Percentiles rank a stretch among this genome's conserved stretches.
Evolutionary conservation across 805 yeast species (phyloP).

Genomic region (Lipomyces kockii): DNA sequence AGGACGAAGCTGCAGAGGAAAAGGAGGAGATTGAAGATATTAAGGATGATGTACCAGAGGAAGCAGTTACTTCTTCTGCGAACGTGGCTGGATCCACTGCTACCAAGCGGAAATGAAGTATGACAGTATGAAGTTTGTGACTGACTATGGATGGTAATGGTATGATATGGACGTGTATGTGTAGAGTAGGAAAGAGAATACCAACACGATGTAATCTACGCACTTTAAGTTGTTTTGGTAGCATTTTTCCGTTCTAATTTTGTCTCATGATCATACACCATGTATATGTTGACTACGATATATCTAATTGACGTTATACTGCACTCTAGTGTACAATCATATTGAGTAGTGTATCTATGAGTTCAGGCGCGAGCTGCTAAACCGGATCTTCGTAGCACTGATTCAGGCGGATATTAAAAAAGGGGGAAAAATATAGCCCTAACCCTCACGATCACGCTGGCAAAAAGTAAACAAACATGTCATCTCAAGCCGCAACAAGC

Average conservation of each 20-base stretch:
- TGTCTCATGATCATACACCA: background rate
- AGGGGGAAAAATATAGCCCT: background rate
- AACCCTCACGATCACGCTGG: background rate
- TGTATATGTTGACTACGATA: background rate
- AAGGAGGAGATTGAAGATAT: constrained; percentile 14
- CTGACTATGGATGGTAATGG: background rate
- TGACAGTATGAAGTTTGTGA: background rate
- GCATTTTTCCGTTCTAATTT: background rate
- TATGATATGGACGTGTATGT: background rate
- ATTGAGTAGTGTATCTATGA: too few relatives aligned
- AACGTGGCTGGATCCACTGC: constrained; percentile 11
- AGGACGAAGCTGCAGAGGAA: constrained; percentile 18
- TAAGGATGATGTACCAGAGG: constrained; percentile 11
- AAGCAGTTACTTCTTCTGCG: constrained; percentile 10
- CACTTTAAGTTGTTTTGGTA: too few relatives aligned
- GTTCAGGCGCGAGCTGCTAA: too few relatives aligned
- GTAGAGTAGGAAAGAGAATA: background rate
- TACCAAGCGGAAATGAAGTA: constrained; percentile 2
- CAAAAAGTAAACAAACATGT: background rate
- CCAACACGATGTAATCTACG: background rate
- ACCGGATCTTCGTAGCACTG: too few relatives aligned
- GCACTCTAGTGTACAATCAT: too few relatives aligned
- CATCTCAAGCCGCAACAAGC: background rate
- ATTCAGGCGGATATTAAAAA: too few relatives aligned
- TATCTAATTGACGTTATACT: background rate